Conservation (phyloP, 805 yeast genomes). For the Saccharomycopsis amapae region DNA sequence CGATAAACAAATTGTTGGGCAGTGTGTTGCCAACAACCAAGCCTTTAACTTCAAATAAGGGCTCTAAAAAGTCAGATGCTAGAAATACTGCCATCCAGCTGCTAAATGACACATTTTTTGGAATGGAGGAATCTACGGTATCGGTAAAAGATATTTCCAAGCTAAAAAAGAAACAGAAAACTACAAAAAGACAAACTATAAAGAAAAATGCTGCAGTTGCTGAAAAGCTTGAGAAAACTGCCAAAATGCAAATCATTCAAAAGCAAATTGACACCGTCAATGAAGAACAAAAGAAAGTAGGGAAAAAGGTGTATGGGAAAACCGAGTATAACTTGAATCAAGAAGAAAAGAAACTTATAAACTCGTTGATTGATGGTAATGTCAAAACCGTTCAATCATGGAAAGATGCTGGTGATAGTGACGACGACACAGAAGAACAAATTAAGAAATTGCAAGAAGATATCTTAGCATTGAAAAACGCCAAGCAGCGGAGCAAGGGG, state of each 20-base stretch:
- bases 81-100: constrained; percentile 31
- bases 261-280: constrained; percentile 25
- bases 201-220: constrained; percentile 23
- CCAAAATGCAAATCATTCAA: constrained; percentile 30
- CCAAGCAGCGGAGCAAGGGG: constrained; percentile 28
- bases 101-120: constrained; percentile 29
- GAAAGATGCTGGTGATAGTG: constrained; percentile 28
- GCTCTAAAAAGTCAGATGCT: constrained; percentile 12
- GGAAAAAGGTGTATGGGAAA: background rate
- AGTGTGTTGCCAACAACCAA: constrained; percentile 33
- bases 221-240: constrained; percentile 27
- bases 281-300: background rate
- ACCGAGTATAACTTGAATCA: constrained; percentile 27
- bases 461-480: constrained; percentile 38
- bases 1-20: constrained; percentile 37
- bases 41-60: constrained; percentile 18
- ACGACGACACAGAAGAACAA: constrained; percentile 34
- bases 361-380: constrained; percentile 32
- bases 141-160: constrained; percentile 31
- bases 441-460: constrained; percentile 36
- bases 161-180: constrained; percentile 31
- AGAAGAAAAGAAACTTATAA: constrained; percentile 31
- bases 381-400: constrained; percentile 35
- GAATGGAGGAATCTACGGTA: constrained; percentile 29
- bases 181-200: constrained; percentile 27